These are phyloP conservation scores for Actinomucor elegans DNA, from an alignment of 371 early-diverging fungal species.

Conservation along the genomic window DNA sequence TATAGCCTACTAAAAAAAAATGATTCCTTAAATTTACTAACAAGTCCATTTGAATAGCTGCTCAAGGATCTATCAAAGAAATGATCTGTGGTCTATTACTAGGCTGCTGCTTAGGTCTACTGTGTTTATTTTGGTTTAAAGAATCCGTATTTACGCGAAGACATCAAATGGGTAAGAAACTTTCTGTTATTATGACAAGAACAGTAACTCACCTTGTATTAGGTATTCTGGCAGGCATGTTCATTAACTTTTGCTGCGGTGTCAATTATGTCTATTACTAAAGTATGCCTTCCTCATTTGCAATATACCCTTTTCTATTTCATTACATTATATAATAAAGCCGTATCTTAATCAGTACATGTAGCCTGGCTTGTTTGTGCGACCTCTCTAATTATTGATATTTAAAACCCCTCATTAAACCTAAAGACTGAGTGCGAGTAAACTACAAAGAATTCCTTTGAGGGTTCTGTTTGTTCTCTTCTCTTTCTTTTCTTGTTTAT, in stretches of 20 bases:
- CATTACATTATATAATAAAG: neutral
- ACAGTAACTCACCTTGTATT: neutral
- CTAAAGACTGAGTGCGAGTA: too few species aligned
- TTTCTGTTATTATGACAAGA: neutral
- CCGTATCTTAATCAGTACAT: too few species aligned
- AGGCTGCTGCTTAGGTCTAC: constrained; percentile 65
- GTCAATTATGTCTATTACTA: constrained; percentile 54
- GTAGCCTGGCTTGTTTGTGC: too few species aligned
- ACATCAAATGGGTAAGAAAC: constrained; percentile 59
- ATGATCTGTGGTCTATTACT: constrained; percentile 63
- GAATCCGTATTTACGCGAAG: constrained; percentile 64
- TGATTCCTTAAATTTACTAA: neutral
- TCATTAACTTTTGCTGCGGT: constrained; percentile 64
- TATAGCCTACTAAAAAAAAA: neutral
- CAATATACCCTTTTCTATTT: neutral
- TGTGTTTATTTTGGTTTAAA: constrained; percentile 66
- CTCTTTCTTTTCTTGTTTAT: constrained; percentile 2
- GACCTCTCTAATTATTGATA: too few species aligned
- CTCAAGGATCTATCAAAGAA: constrained; percentile 59
- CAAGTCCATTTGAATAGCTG: constrained; percentile 10
- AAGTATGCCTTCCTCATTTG: neutral
- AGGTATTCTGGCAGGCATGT: constrained; percentile 58
- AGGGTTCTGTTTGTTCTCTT: neutral
- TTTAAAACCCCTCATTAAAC: too few species aligned
- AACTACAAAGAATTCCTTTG: too few species aligned